Base-by-base conservation (phyloP, 2,329 filamentous ascomycete species). In the Fonsecaea multimorphosa region DNA sequence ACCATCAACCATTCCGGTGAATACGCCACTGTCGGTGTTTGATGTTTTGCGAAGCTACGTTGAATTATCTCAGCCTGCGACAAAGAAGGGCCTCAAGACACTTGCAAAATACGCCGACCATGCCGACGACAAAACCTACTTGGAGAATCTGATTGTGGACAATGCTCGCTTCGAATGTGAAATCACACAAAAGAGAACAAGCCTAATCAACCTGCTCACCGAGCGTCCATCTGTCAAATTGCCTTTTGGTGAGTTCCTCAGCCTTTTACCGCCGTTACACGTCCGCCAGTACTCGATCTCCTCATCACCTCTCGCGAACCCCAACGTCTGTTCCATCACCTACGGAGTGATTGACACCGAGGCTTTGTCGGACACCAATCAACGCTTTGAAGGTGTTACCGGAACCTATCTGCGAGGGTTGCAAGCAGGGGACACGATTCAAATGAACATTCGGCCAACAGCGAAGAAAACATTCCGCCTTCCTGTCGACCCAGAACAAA, bases 201-300 rank as follows among this genome's bases (percentile, higher is more conserved):
- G 74, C 44, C 70, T 74, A 0, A 80, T 94, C 9, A 89, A 92
- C 67, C 80, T 94, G 1, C 82, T 94, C 0, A 86, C 90, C 72
- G 81, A 83, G 8, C 89, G 87, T 73, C 81, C 84, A 0, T 77
- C 81, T 0, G 80, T 90, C 27, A 78, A 84, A 2, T 76, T 93
- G 0, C 83, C 90, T 0, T 83, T 94, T 16, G 84, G 83, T 2
- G 78, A 85, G 16, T 94, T 90, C 78, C 81, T 94, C 8, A 82
- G 83, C 31, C 88, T 92, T 81, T 83, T 93, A 0, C 90, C 90
- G 1, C 89, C 90, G 0, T 91, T 95, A 86, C 87, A 90, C 27
- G 83, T 91, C 38, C 85, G 90, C 16, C 89, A 91, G 75, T 92
- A 92, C 80, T 91, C 87, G 36, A 91, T 93, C 73, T 92, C 90